Percentiles rank a stretch among this genome's conserved stretches.
phyloP scores from a whole-genome alignment of 257 asterid genomes.

The Vinca minor region DNA sequence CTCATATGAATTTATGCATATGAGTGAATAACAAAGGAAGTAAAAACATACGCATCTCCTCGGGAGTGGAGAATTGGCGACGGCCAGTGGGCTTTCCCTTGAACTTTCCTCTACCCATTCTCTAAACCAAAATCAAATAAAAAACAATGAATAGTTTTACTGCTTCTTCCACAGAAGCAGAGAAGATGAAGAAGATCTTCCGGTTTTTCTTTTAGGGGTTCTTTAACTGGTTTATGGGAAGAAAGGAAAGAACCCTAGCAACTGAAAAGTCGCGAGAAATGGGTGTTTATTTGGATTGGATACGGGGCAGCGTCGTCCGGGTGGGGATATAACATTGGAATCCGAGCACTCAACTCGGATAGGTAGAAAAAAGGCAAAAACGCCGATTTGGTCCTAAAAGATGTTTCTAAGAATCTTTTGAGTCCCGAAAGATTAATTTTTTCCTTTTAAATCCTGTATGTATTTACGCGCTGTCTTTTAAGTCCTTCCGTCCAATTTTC shows the following conservation, averaged over 20 bases:
- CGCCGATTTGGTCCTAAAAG: too few species aligned
- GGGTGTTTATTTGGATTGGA: not conserved
- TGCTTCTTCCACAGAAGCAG: not conserved
- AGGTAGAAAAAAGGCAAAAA: too few species aligned
- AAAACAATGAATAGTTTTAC: not conserved
- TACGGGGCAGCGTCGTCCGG: not conserved
- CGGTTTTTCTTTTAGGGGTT: too few species aligned
- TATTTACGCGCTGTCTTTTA: too few species aligned
- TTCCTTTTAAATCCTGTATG: too few species aligned
- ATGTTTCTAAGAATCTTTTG: too few species aligned
- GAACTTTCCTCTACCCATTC: conserved; percentile 49
- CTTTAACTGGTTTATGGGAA: not conserved
- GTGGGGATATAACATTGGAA: not conserved
- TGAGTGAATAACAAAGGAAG: not conserved
- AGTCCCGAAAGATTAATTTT: too few species aligned
- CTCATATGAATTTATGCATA: not conserved
- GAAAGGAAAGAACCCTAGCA: not conserved
- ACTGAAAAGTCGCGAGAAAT: not conserved
- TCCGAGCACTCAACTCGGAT: not conserved
- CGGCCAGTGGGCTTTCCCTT: conserved; percentile 52
- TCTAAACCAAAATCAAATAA: conserved; percentile 1
- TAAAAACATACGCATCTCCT: conserved; percentile 37
- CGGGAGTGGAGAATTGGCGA: conserved; percentile 44
- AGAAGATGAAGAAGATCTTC: not conserved
- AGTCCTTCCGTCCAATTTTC: too few species aligned